Evolutionary conservation across 2,329 filamentous ascomycete genomes (phyloP).

Genomic region (Botrytis cinerea): DNA sequence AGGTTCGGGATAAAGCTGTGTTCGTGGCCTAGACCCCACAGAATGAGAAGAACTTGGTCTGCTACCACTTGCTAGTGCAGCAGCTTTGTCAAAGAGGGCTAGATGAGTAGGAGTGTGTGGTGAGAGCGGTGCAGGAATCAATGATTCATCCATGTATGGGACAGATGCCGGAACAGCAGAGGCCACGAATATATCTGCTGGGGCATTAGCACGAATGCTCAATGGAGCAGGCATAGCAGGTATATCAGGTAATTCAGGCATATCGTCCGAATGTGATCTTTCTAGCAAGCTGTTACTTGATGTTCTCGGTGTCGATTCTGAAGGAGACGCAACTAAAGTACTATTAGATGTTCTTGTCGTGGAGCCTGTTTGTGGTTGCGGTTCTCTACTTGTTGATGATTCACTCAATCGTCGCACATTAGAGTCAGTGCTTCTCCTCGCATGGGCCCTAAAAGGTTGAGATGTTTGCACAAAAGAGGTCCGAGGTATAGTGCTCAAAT

Average conservation of each 20-base stretch:
- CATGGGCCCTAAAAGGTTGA: slow-evolving; percentile 30
- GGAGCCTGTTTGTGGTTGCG: slow-evolving; percentile 16
- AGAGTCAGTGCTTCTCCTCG: slow-evolving; percentile 40
- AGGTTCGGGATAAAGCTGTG: slow-evolving; percentile 65
- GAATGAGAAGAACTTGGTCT: slow-evolving; percentile 40
- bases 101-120: slow-evolving; percentile 30
- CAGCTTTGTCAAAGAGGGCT: slow-evolving; percentile 37
- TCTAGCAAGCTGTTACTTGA: slow-evolving; percentile 5
- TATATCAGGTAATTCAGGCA: neutral
- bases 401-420: slow-evolving; percentile 31
- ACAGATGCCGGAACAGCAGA: slow-evolving; percentile 27
- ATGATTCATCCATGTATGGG: slow-evolving; percentile 31
- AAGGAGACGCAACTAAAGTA: slow-evolving; percentile 13
- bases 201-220: slow-evolving; percentile 32
- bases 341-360: slow-evolving; percentile 22
- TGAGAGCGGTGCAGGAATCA: slow-evolving; percentile 40
- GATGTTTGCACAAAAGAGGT: slow-evolving; percentile 29
- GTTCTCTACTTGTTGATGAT: slow-evolving; percentile 26
- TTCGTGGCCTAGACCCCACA: slow-evolving; percentile 36
- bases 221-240: slow-evolving; percentile 19
- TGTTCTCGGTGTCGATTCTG: slow-evolving; percentile 26
- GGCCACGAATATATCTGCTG: slow-evolving; percentile 33
- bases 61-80: slow-evolving; percentile 38
- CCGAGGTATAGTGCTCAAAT: slow-evolving; percentile 53
- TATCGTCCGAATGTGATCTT: slow-evolving; percentile 1